Evolutionary conservation across 2,329 filamentous ascomycete genomes (phyloP).

Genomic region (Apiospora pterosperma): DNA sequence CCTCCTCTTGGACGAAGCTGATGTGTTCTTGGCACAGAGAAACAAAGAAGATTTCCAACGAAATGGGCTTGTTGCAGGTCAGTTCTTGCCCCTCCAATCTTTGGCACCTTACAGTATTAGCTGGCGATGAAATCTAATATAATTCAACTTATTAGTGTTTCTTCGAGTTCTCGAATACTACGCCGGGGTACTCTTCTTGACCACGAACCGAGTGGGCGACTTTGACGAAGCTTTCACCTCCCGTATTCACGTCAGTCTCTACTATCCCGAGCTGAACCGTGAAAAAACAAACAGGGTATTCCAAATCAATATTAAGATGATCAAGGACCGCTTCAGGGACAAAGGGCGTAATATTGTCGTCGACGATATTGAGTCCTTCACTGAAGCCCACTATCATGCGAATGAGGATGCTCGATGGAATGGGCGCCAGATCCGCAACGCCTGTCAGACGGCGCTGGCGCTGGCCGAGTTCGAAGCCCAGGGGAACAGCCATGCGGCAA

Average conservation of each 20-base stretch:
- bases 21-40: background rate
- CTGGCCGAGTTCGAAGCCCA: slow-evolving; percentile 20
- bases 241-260: slow-evolving; percentile 30
- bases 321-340: slow-evolving; percentile 10
- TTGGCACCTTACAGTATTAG: background rate
- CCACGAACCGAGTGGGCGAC: slow-evolving; percentile 36
- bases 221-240: slow-evolving; percentile 38
- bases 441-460: slow-evolving; percentile 17
- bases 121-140: background rate
- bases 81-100: background rate
- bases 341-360: slow-evolving; percentile 6
- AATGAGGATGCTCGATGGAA: slow-evolving; percentile 15
- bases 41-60: slow-evolving; percentile 16
- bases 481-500: slow-evolving; percentile 8
- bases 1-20: background rate
- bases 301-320: slow-evolving; percentile 11
- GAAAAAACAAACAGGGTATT: slow-evolving; percentile 13
- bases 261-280: slow-evolving; percentile 24
- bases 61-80: slow-evolving; percentile 28
- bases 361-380: slow-evolving; percentile 13
- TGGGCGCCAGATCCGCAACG: slow-evolving; percentile 22
- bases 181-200: slow-evolving; percentile 34
- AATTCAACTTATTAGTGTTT: slow-evolving; percentile 23
- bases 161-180: slow-evolving; percentile 34
- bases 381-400: slow-evolving; percentile 8